Evolutionary conservation across 306 rosid species (phyloP).

Genomic region (Hippophae tibetana): DNA sequence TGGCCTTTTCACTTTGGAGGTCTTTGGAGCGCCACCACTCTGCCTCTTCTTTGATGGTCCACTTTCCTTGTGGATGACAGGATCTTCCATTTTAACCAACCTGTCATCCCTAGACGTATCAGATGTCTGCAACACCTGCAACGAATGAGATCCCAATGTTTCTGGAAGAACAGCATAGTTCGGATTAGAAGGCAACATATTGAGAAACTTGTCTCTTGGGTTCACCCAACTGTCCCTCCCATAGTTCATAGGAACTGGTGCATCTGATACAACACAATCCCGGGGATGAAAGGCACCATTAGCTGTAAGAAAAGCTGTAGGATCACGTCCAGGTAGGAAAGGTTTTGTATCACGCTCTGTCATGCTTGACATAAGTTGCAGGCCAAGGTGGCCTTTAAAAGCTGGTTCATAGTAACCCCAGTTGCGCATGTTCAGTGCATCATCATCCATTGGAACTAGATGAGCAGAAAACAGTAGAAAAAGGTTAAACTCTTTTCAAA

Average conservation of each 20-base stretch:
- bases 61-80: slow-evolving; percentile 43
- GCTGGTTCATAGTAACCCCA: slow-evolving; percentile 95
- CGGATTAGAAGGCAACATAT: slow-evolving; percentile 58
- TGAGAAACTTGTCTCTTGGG: slow-evolving; percentile 60
- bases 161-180: slow-evolving; percentile 56
- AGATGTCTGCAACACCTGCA: slow-evolving; percentile 52
- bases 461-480: slow-evolving; percentile 19
- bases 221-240: slow-evolving; percentile 66
- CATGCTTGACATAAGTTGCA: slow-evolving; percentile 87
- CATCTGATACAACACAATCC: slow-evolving; percentile 53
- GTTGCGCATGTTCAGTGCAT: slow-evolving; percentile 81
- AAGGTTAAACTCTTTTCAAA: slow-evolving; percentile 11
- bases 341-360: slow-evolving; percentile 65
- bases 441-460: slow-evolving; percentile 86
- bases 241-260: slow-evolving; percentile 46
- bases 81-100: slow-evolving; percentile 48
- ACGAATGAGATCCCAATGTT: slow-evolving; percentile 48
- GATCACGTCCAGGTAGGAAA: slow-evolving; percentile 64
- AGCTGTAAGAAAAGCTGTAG: slow-evolving; percentile 37
- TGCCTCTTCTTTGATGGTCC: slow-evolving; percentile 63
- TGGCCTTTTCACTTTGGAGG: slow-evolving; percentile 72
- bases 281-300: slow-evolving; percentile 58
- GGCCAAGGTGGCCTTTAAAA: slow-evolving; percentile 75
- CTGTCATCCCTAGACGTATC: slow-evolving; percentile 53
- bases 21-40: slow-evolving; percentile 46